Base-by-base conservation (phyloP, 2,329 filamentous ascomycete species). In the Hyphodiscus sp. region DNA sequence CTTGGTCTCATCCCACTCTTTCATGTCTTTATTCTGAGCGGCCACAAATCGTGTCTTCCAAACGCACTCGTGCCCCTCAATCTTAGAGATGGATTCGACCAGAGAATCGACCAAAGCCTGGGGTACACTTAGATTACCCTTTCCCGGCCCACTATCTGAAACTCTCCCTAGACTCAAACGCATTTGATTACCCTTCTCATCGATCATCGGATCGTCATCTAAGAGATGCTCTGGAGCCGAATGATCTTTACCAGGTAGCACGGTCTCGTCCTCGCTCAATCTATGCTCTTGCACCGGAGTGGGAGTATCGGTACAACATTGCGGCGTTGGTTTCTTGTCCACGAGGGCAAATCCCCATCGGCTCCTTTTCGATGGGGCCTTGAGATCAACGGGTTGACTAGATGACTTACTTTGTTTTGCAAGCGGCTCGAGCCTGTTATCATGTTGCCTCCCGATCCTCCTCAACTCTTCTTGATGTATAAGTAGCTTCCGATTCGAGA, bases 31-130 rank as follows among this genome's bases (percentile, higher is more conserved):
- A 43, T 33, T 41, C 41, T 45, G 19, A 19, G 11, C 45, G 13
- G 9, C 38, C 16, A 59, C n/a, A 38, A 51, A 56, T 51, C 50
- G 54, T 18, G 43, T 53, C 38, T 59, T 62, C 63, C 62, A 64
- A 41, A 58, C 16, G 52, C 61, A 63, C 16, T 59, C 55, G 55
- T 63, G 59, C 20, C 50, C 49, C n/a, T 59, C 52, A 15, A 29
- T 20, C n/a, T 48, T 49, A 19, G 16, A n/a, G 41, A 18, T 26
- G 18, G 29, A 20, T 5, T 29, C 26, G 47, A 23, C 15, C 30
- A 7, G 7, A 23, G 29, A 20, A 15, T 29, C 26, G 47, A 23
- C 15, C 30, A 7, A 13, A 41, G 6, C 6, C 20, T 16, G 10
- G 26, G 11, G 10, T 29, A 20, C 26, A 20, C 19, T 47, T 23